A percentile compares a stretch with the other conserved stretches of the same genome.
phyloP scores from a whole-genome alignment of 148 eudicot genomes.

The Fallopia convolvulus region DNA sequence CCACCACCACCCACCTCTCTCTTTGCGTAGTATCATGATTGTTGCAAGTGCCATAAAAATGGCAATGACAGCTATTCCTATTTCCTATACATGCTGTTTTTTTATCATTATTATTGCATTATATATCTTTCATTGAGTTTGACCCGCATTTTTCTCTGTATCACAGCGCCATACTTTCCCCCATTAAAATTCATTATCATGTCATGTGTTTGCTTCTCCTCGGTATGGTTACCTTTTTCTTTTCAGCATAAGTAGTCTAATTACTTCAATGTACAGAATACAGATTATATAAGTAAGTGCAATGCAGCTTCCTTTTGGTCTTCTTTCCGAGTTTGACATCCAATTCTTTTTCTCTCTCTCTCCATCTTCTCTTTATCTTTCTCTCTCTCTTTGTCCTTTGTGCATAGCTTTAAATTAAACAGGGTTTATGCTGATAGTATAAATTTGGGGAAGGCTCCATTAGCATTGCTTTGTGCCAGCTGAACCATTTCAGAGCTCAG shows the following conservation, averaged over 20 bases:
- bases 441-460: constrained; percentile 35
- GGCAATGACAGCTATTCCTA: constrained; percentile 5
- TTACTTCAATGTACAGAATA: constrained; percentile 3
- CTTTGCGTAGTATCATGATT: not conserved
- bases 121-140: constrained; percentile 15
- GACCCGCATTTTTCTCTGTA: constrained; percentile 30
- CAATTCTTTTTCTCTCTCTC: not conserved
- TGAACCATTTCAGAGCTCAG: constrained; percentile 12
- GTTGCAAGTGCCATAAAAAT: not conserved
- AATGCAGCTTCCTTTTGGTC: not conserved
- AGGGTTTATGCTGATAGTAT: constrained; percentile 18
- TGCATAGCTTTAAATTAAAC: constrained; percentile 14
- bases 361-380: not conserved
- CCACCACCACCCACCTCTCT: constrained; percentile 4
- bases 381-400: not conserved
- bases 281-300: constrained; percentile 1
- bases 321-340: constrained; percentile 2
- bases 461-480: constrained; percentile 17
- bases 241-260: not conserved
- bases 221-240: not conserved
- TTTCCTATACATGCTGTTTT: not conserved
- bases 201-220: constrained; percentile 1
- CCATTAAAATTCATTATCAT: not conserved
- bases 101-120: not conserved
- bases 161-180: constrained; percentile 17